These are phyloP conservation scores for Waltiozyma solani DNA, from an alignment of 1,139 yeast species.

Conservation along the genomic window DNA sequence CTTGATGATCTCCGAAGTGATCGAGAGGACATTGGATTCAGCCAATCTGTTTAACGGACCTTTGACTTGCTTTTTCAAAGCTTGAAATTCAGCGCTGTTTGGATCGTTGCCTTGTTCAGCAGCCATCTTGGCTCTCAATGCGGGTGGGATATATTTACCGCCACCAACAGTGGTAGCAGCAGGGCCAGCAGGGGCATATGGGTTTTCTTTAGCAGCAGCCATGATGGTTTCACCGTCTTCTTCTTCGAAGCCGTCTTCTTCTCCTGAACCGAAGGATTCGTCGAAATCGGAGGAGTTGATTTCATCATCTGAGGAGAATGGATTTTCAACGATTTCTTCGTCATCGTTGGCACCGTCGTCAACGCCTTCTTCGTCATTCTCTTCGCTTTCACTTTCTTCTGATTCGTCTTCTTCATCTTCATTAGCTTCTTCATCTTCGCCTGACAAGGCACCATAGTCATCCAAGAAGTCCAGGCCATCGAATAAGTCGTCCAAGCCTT, in stretches of 20 bases:
- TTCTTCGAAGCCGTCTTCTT: slow-evolving; percentile 29
- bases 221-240: slow-evolving; percentile 21
- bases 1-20: slow-evolving; percentile 57
- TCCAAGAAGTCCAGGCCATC: slow-evolving; percentile 71
- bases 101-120: slow-evolving; percentile 21
- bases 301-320: slow-evolving; percentile 38
- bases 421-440: slow-evolving; percentile 8
- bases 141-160: slow-evolving; percentile 69
- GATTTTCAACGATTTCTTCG: slow-evolving; percentile 21
- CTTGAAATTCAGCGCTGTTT: slow-evolving; percentile 35
- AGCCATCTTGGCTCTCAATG: slow-evolving; percentile 42
- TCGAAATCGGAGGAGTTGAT: slow-evolving; percentile 39
- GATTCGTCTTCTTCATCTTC: slow-evolving; percentile 15
- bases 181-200: slow-evolving; percentile 62
- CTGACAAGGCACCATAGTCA: slow-evolving; percentile 22
- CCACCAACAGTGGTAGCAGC: slow-evolving; percentile 11
- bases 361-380: slow-evolving; percentile 11
- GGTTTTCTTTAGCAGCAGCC: slow-evolving; percentile 52
- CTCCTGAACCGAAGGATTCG: slow-evolving; percentile 13
- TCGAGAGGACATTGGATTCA: slow-evolving; percentile 68
- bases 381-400: slow-evolving; percentile 9
- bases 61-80: slow-evolving; percentile 52
- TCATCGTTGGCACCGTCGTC: slow-evolving; percentile 15
- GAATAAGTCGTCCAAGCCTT: slow-evolving; percentile 59
- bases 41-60: slow-evolving; percentile 81